Conservation (phyloP, 371 early-diverging fungal species). For the Lichtheimia corymbifera region DNA sequence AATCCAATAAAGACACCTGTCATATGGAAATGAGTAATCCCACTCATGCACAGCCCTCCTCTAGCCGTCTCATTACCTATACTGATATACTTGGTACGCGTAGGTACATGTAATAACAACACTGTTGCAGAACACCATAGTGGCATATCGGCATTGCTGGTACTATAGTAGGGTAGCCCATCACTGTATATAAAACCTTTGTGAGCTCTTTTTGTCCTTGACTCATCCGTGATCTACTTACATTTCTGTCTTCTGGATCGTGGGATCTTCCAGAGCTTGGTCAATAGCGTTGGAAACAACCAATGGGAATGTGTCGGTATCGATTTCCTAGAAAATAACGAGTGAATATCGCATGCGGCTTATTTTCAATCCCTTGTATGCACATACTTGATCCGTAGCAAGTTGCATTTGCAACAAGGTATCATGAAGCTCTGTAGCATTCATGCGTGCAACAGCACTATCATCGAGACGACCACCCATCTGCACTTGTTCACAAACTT, state of each 20-base stretch:
- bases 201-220: not conserved
- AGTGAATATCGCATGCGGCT: not conserved
- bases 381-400: not conserved
- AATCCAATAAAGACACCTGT: no score
- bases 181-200: slow-evolving; percentile 1
- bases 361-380: not conserved
- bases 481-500: slow-evolving; percentile 6
- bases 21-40: not conserved
- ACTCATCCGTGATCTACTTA: not conserved
- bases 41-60: not conserved
- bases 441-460: slow-evolving; percentile 3
- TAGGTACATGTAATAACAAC: not conserved
- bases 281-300: slow-evolving; percentile 1
- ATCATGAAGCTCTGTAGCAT: not conserved
- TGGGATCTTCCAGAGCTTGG: slow-evolving; percentile 6
- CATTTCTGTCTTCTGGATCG: slow-evolving; percentile 13
- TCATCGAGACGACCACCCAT: not conserved
- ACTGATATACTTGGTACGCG: not conserved
- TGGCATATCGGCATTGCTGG: slow-evolving; percentile 7
- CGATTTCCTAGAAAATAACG: not conserved
- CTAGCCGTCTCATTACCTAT: not conserved
- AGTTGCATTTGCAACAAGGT: not conserved
- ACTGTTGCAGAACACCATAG: not conserved
- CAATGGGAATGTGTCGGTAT: slow-evolving; percentile 3
- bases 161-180: slow-evolving; percentile 14